Evolutionary conservation across 768 basidiomycete genomes (phyloP), one percentile per base, ranked within the genome.

Genomic region (Collybia nuda): DNA sequence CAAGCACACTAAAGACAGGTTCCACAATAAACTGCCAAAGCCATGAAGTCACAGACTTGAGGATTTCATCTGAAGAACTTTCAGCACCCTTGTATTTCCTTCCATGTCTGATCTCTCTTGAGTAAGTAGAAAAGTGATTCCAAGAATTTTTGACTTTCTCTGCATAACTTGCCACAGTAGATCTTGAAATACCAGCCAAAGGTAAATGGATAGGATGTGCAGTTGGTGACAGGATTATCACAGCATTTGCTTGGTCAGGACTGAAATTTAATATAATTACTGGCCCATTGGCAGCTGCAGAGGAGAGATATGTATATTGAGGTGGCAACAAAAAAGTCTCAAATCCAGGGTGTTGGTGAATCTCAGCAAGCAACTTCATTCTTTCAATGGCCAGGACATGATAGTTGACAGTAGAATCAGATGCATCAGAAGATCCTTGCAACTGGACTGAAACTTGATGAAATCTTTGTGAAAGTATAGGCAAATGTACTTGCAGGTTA

Each of bases 201-300:
- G 32, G 3, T 1, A 50, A n/a, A 39, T 17, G 11, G 17, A 8
- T 12, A 12, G 49, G 41, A 15, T 1, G 6, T 6, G 5, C 14
- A 26, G 32, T 38, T 22, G 49, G 49, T 1, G 14, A 17, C 8
- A 50, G 19, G 29, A 50, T 44, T 37, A 61, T 52, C 6, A 58
- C 17, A 6, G 56, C 51, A 43, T 59, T 47, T 11, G 56, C 60
- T 5, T 59, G 45, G 7, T 11, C 50, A 28, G 48, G 14, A 32
- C 60, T 56, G 14, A 63, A 60, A 24, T 67, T 73, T 24, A 74
- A 53, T 3, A 73, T 24, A 44, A 75, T 40, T 23, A 75, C 63
- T 1, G 73, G 73, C 1, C 74, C 73, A 2, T 62, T 58, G 1
- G 23, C 47, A 2, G 67, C 61, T 2, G 60, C 69, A 44, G 54